Conservation (phyloP, 495 filamentous ascomycete genomes). For the Beverwykella pulmonaria region DNA sequence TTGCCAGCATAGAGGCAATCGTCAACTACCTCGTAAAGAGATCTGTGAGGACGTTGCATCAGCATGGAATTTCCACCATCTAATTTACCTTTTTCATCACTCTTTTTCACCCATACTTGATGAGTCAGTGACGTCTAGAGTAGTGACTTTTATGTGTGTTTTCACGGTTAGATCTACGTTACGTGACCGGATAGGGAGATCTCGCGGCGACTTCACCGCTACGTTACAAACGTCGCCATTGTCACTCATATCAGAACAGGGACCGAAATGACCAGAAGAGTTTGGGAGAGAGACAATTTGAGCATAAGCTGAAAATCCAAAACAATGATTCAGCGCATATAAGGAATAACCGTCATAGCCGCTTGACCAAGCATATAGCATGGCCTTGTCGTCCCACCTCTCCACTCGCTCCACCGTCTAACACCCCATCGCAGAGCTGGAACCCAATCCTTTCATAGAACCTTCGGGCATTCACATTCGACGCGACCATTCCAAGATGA, state of each 20-base stretch:
- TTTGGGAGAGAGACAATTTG: not conserved
- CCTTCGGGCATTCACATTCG: slow-evolving; percentile 15
- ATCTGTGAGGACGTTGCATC: no score
- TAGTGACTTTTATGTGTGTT: no score
- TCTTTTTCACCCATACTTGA: no score
- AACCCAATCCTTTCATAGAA: slow-evolving; percentile 34
- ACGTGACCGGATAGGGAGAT: not conserved
- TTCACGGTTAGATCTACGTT: no score
- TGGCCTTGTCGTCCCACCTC: slow-evolving; percentile 17
- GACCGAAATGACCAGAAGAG: not conserved
- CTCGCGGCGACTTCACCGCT: not conserved
- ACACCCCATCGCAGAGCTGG: slow-evolving; percentile 10
- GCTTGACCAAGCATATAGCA: slow-evolving; percentile 23
- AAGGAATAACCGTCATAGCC: not conserved
- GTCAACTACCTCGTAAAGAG: no score
- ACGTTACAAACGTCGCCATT: not conserved
- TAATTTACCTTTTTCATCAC: no score
- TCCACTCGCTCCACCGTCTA: slow-evolving; percentile 28
- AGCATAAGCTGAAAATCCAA: no score
- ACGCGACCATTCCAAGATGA: slow-evolving; percentile 24
- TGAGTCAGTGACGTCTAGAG: no score
- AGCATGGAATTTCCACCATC: no score
- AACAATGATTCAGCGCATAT: not conserved
- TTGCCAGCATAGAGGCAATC: no score
- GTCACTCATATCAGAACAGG: not conserved